A percentile compares a stretch with the other conserved stretches of the same genome.
Conservation (phyloP, 495 filamentous ascomycete species). For the Neurospora sp. region DNA sequence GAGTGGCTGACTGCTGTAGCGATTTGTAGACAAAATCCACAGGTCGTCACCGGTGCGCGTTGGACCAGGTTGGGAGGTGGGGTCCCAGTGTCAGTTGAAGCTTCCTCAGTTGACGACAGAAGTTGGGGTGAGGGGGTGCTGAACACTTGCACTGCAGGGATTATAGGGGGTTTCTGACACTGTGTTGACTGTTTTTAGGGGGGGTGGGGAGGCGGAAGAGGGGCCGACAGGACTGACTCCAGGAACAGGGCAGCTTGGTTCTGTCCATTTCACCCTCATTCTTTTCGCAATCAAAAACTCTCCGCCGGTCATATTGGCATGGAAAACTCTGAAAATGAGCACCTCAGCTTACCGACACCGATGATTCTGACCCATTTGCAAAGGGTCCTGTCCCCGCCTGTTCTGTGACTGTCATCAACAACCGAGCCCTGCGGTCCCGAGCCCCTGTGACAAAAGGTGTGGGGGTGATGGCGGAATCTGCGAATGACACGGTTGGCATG, state of each 20-base stretch:
- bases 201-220: neutral
- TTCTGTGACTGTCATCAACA: neutral
- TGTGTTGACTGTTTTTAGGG: neutral
- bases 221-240: neutral
- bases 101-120: neutral
- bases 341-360: neutral
- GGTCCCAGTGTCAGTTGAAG: neutral
- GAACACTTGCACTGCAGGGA: neutral
- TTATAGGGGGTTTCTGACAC: neutral
- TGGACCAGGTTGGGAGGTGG: neutral
- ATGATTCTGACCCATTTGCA: neutral
- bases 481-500: neutral
- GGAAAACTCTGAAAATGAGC: neutral
- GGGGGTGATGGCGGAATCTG: constrained; percentile 13
- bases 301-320: neutral
- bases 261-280: neutral
- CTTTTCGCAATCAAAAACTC: neutral
- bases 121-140: neutral
- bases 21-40: neutral
- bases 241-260: neutral
- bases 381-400: neutral
- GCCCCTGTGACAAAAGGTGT: constrained; percentile 11
- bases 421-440: neutral
- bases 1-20: neutral
- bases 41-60: neutral